phyloP scores from a whole-genome alignment of 163 green algal genomes.

The Chlamydomonas reinhardtii region DNA sequence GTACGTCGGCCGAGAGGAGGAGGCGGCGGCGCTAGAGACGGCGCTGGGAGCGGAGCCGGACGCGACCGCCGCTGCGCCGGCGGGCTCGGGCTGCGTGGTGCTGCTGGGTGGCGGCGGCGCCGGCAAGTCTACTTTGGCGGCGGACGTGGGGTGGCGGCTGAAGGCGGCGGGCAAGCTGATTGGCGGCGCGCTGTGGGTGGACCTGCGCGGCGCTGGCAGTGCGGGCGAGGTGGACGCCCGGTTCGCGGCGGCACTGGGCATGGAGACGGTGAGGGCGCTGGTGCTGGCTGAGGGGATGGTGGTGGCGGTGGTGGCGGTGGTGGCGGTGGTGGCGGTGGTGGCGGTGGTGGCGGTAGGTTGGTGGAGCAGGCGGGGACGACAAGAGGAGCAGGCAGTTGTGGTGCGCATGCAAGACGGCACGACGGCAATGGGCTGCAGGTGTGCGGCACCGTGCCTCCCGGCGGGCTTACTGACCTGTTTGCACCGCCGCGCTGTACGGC shows the following conservation, averaged over 20 bases:
- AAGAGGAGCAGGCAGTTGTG: no score
- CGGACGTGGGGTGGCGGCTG: neutral
- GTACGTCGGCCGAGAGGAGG: slow-evolving; percentile 7
- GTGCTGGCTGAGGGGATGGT: no score
- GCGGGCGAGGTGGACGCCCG: neutral
- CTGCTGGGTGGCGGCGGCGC: neutral
- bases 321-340: no score
- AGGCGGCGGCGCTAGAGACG: neutral
- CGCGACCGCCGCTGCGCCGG: no score
- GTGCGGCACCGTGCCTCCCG: no score
- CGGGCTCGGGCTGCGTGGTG: neutral
- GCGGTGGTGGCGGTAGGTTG: neutral
- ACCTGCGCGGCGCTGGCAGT: neutral
- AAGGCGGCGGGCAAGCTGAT: neutral
- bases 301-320: neutral
- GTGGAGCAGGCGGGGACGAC: no score
- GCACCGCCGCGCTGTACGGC: no score
- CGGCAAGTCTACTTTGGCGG: slow-evolving; percentile 18
- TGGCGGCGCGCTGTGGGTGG: slow-evolving; percentile 17
- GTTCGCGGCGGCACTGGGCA: neutral
- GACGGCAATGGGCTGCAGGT: no score
- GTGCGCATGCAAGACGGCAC: no score
- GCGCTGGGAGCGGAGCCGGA: neutral
- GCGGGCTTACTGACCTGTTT: no score
- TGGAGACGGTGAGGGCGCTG: neutral